Evolutionary conservation across 2,329 filamentous ascomycete species (phyloP).

Genomic region (Aspergillus awamori): DNA sequence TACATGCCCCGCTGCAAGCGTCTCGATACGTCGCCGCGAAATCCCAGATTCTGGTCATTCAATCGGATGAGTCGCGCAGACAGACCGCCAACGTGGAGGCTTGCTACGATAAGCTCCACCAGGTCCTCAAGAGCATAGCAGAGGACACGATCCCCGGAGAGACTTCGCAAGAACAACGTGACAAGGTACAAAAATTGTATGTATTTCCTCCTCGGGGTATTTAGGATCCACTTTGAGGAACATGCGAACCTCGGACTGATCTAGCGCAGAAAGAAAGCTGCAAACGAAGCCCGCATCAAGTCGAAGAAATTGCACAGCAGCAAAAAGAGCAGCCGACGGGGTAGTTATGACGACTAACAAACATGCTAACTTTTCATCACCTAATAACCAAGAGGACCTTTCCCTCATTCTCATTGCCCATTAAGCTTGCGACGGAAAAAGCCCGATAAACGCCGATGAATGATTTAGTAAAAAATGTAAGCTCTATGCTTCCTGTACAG

Average conservation of each 20-base stretch:
- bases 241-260: constrained; percentile 4
- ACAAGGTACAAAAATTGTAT: constrained; percentile 59
- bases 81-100: constrained; percentile 62
- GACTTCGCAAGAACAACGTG: constrained; percentile 58
- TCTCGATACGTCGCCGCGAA: constrained; percentile 60
- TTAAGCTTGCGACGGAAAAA: constrained; percentile 12
- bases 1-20: constrained; percentile 55
- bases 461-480: constrained; percentile 13
- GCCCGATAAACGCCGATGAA: constrained; percentile 30
- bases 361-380: constrained; percentile 27
- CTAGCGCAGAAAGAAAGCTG: constrained; percentile 54
- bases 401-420: constrained; percentile 6
- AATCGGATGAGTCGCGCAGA: constrained; percentile 65
- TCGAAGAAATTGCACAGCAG: constrained; percentile 63
- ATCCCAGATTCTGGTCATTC: constrained; percentile 60
- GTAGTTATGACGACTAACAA: constrained; percentile 42
- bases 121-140: constrained; percentile 57
- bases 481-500: constrained; percentile 27
- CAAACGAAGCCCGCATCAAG: constrained; percentile 60
- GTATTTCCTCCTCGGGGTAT: constrained; percentile 18
- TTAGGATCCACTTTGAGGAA: background rate
- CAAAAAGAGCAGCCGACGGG: constrained; percentile 61
- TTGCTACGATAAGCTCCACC: constrained; percentile 61
- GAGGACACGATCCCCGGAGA: constrained; percentile 60
- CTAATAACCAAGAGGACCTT: constrained; percentile 8